These are phyloP conservation scores for Polyporus arcularius DNA, from an alignment of 768 basidiomycete species.

Conservation along the genomic window DNA sequence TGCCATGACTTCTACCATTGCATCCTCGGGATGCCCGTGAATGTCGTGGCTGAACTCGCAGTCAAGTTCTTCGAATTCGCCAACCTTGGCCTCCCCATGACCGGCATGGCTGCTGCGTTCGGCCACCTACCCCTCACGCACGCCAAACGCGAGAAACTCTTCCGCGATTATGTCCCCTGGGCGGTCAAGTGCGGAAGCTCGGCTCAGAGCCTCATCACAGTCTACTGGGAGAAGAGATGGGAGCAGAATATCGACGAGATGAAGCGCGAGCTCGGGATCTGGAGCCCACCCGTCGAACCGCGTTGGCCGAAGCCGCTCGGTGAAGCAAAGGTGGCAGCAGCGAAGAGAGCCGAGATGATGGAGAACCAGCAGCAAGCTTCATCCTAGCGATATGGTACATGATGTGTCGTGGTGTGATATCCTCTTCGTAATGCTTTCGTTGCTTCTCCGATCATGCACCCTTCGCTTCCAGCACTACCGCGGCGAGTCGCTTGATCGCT, in stretches of 20 bases:
- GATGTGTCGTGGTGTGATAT: constrained; percentile 2
- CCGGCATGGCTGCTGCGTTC: constrained; percentile 75
- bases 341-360: constrained; percentile 10
- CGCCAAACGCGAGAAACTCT: constrained; percentile 45
- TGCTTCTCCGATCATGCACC: constrained; percentile 2
- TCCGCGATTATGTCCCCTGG: constrained; percentile 90
- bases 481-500: constrained; percentile 62
- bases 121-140: constrained; percentile 72
- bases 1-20: constrained; percentile 98
- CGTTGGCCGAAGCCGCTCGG: constrained; percentile 66
- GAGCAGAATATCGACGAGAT: constrained; percentile 78
- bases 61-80: constrained; percentile 94
- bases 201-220: constrained; percentile 76
- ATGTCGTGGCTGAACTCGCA: constrained; percentile 88
- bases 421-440: not conserved
- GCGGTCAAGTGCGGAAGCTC: constrained; percentile 81
- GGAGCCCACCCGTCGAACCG: constrained; percentile 72
- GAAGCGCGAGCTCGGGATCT: constrained; percentile 82
- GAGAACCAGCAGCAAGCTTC: not conserved
- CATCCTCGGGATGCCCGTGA: constrained; percentile 84
- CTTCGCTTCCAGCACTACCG: constrained; percentile 29
- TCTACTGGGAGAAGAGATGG: constrained; percentile 98
- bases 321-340: constrained; percentile 55
- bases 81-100: constrained; percentile 89
- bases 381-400: constrained; percentile 7